These are phyloP conservation scores for Kingdonia uniflora DNA, from an alignment of 164 flowering plant genomes.

Conservation along the genomic window DNA sequence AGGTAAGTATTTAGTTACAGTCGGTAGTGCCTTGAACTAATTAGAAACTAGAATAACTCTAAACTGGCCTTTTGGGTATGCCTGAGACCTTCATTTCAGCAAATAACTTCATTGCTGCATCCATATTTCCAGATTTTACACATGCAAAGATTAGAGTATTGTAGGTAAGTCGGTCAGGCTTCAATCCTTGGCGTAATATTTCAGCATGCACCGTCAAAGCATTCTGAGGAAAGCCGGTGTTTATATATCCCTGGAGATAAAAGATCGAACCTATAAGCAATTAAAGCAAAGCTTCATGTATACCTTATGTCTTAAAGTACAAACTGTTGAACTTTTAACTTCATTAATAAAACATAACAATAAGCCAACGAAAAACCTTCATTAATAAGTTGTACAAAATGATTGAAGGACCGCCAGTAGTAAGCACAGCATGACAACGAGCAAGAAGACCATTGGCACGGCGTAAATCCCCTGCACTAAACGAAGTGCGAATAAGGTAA, in stretches of 20 bases:
- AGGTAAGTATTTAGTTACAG: constrained; percentile 9
- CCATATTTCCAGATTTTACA: constrained; percentile 42
- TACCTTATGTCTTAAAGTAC: too few species aligned
- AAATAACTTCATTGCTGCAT: constrained; percentile 38
- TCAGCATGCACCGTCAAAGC: constrained; percentile 42
- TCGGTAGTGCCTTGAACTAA: background rate
- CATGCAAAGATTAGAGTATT: constrained; percentile 56
- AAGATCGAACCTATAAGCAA: constrained; percentile 5
- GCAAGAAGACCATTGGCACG: constrained; percentile 82
- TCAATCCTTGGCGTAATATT: constrained; percentile 39
- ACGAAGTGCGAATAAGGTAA: constrained; percentile 15
- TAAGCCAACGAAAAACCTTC: constrained; percentile 35
- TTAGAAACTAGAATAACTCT: constrained; percentile 20
- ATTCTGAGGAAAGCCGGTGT: constrained; percentile 33
- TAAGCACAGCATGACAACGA: constrained; percentile 42
- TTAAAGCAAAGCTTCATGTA: constrained; percentile 1
- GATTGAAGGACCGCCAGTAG: constrained; percentile 39
- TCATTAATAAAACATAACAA: too few species aligned
- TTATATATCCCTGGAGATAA: constrained; percentile 51
- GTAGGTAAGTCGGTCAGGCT: constrained; percentile 53
- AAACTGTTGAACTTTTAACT: too few species aligned
- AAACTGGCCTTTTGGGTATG: constrained; percentile 41
- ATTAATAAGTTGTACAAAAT: constrained; percentile 52
- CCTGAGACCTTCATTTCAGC: constrained; percentile 68
- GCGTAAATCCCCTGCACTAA: constrained; percentile 74